A percentile compares a stretch with the other conserved stretches of the same genome.
Conservation (phyloP, 1,139 yeast genomes). For the Yamadazyma songkhlaensis region DNA sequence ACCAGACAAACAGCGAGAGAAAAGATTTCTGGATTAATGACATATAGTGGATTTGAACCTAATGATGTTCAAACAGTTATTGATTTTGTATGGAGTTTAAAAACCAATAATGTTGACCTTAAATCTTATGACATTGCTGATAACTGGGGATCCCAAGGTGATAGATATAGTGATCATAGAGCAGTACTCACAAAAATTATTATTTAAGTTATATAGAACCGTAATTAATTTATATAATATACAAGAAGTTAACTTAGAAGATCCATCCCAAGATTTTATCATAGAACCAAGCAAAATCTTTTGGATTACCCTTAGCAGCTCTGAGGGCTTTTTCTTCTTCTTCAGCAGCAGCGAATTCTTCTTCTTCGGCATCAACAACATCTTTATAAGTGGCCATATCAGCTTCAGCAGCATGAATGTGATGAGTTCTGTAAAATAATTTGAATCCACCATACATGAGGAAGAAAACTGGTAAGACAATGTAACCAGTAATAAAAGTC, state of each 20-base stretch:
- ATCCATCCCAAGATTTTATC: constrained; percentile 49
- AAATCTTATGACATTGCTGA: constrained; percentile 35
- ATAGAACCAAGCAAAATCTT: constrained; percentile 49
- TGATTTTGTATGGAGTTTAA: constrained; percentile 31
- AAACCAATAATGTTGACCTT: constrained; percentile 16
- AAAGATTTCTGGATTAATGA: constrained; percentile 24
- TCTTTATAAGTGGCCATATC: constrained; percentile 65
- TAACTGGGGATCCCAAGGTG: constrained; percentile 19
- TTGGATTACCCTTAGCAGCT: constrained; percentile 45
- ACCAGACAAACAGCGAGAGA: constrained; percentile 19
- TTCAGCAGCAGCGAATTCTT: constrained; percentile 43
- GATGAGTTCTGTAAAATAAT: constrained; percentile 48
- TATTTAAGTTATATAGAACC: constrained; percentile 27
- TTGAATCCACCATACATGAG: constrained; percentile 59
- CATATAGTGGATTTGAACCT: constrained; percentile 40
- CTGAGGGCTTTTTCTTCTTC: constrained; percentile 46
- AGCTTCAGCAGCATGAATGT: constrained; percentile 53
- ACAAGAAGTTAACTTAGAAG: constrained; percentile 9
- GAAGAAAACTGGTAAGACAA: constrained; percentile 67
- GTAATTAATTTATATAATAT: constrained; percentile 12
- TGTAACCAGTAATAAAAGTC: constrained; percentile 73
- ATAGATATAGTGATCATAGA: constrained; percentile 44
- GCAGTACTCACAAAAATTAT: constrained; percentile 21
- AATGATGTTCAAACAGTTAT: constrained; percentile 20
- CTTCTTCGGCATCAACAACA: constrained; percentile 68